phyloP scores from a whole-genome alignment of 257 asterid species.

The Jasminum sambac region DNA sequence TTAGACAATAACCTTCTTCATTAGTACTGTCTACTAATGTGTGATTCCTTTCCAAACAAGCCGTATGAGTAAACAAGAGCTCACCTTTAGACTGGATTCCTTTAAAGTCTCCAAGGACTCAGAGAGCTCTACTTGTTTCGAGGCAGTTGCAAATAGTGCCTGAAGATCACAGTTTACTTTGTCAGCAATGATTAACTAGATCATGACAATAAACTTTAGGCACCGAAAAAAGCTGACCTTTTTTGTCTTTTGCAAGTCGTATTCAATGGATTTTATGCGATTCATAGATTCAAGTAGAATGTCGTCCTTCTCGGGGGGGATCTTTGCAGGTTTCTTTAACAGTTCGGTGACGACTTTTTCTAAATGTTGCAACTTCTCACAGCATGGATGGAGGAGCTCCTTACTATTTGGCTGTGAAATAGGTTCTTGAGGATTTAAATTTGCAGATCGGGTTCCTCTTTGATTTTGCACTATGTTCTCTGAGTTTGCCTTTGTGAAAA shows the following conservation, averaged over 20 bases:
- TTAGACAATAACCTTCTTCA: background rate
- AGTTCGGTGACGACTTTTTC: slow-evolving; percentile 73
- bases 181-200: slow-evolving; percentile 15
- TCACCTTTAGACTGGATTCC: slow-evolving; percentile 55
- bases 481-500: slow-evolving; percentile 35
- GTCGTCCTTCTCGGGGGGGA: slow-evolving; percentile 85
- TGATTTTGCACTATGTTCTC: slow-evolving; percentile 29
- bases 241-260: slow-evolving; percentile 84
- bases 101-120: slow-evolving; percentile 76
- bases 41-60: background rate
- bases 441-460: slow-evolving; percentile 29
- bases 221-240: slow-evolving; percentile 43
- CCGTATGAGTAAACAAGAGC: slow-evolving; percentile 25
- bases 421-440: slow-evolving; percentile 34
- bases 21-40: background rate
- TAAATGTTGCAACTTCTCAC: slow-evolving; percentile 79
- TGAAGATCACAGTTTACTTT: slow-evolving; percentile 24
- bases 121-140: slow-evolving; percentile 86
- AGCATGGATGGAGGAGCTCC: slow-evolving; percentile 68
- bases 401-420: slow-evolving; percentile 31
- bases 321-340: slow-evolving; percentile 66
- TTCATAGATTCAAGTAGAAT: slow-evolving; percentile 78
- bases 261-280: slow-evolving; percentile 85
- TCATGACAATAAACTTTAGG: slow-evolving; percentile 12
- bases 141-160: slow-evolving; percentile 85